These are phyloP conservation scores for Cryptococcus sp. DNA, from an alignment of 1,284 basidiomycete genomes.

Conservation along the genomic window DNA sequence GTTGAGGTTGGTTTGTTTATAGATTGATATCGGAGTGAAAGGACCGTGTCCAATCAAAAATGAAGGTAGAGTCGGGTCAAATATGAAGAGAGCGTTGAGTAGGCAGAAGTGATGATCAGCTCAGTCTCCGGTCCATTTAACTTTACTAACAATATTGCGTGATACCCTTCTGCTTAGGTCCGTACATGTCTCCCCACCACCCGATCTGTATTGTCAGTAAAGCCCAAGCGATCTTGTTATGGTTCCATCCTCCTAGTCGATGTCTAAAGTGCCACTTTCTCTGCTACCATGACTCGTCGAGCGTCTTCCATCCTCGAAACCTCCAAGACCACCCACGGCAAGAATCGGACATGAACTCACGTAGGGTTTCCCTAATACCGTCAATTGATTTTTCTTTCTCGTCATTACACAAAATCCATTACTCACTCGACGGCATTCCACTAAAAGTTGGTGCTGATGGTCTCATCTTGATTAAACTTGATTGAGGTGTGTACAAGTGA, in stretches of 20 bases:
- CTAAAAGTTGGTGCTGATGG: too few species aligned
- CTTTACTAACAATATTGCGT: constrained; percentile 69
- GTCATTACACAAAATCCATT: too few species aligned
- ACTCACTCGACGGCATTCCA: too few species aligned
- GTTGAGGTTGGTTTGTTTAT: background rate
- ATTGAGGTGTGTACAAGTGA: too few species aligned
- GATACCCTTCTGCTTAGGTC: constrained; percentile 72
- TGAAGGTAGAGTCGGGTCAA: background rate
- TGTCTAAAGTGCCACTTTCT: background rate
- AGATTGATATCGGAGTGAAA: background rate
- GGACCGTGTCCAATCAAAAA: background rate
- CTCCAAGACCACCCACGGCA: background rate
- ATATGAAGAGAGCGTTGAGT: constrained; percentile 3
- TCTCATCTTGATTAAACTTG: too few species aligned
- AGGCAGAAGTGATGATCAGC: background rate
- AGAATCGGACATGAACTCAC: background rate
- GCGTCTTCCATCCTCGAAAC: background rate
- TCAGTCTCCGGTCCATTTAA: background rate
- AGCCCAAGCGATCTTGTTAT: background rate
- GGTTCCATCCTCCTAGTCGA: background rate
- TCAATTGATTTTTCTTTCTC: too few species aligned
- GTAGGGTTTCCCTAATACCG: background rate
- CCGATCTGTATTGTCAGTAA: constrained; percentile 56
- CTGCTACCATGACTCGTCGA: background rate
- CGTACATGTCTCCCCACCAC: constrained; percentile 85